Conservation (phyloP, 2,329 filamentous ascomycete genomes). For the Neofusicoccum kwambonambiense region DNA sequence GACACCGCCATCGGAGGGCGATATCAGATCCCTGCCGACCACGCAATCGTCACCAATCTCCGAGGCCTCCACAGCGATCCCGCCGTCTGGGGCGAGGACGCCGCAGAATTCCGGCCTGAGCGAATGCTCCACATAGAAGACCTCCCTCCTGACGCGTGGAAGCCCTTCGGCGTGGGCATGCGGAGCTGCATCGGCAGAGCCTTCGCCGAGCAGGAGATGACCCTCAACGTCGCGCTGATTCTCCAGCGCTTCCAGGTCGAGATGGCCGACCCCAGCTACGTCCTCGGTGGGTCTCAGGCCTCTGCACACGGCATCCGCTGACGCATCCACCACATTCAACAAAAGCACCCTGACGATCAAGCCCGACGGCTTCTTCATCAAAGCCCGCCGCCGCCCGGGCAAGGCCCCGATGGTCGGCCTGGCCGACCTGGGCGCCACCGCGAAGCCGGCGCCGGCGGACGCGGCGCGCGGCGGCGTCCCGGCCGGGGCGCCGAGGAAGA, state of each 20-base stretch:
- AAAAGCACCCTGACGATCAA: conserved; percentile 62
- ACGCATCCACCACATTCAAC: conserved; percentile 32
- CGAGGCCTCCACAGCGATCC: conserved; percentile 34
- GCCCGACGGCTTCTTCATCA: conserved; percentile 61
- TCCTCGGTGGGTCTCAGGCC: conserved; percentile 35
- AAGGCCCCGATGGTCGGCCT: neutral
- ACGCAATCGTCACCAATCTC: conserved; percentile 53
- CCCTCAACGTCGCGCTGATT: conserved; percentile 37
- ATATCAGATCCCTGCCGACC: conserved; percentile 56
- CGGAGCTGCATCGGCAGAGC: conserved; percentile 70
- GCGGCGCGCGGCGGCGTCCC: neutral
- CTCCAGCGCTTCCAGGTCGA: conserved; percentile 71
- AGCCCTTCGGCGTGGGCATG: conserved; percentile 70
- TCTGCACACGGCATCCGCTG: neutral
- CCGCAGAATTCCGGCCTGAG: conserved; percentile 38
- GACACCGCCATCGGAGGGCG: conserved; percentile 41
- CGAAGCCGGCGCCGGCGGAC: neutral
- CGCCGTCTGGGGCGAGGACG: conserved; percentile 30
- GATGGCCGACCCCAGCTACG: conserved; percentile 60
- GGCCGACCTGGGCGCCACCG: neutral
- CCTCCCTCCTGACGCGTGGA: conserved; percentile 29
- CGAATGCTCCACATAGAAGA: conserved; percentile 66
- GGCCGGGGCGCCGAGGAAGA: conserved; percentile 24
- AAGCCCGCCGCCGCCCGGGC: conserved; percentile 20
- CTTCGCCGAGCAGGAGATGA: conserved; percentile 70